Base-by-base conservation (phyloP, 1,284 basidiomycete genomes). In the Pisolithus thermaeus region DNA sequence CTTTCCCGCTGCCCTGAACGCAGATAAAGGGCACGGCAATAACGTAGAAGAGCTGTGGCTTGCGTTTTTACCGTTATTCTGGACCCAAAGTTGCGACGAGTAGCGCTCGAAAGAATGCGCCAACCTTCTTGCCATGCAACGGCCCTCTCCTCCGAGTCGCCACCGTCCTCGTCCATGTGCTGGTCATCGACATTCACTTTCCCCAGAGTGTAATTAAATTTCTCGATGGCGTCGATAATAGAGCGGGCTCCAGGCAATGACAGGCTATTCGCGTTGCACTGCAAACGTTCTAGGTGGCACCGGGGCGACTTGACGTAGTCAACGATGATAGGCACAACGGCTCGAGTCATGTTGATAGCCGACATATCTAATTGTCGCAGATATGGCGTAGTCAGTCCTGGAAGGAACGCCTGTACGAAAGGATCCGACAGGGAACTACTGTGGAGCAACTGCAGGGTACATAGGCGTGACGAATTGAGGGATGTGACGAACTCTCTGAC, bases 361-460 rank as follows among this genome's bases (percentile, higher is more conserved):
- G 80, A 80, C 7, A 86, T 65, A 53, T 82, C 75, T 12, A 87
- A 65, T 55, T 81, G 77, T 35, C 70, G 70, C 12, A 87, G 73
- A 54, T 70, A 64, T 0, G 72, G 72, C 0, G 78, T 66, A 28
- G 72, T 60, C 18, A 87, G 73, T 8, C 54, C 51, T 2, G 77
- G 70, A 12, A 86, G 58, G 62, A 86, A 82, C 0, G 59, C 58
- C n/a, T 68, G 62, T 27, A 75, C 58, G 60, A 86, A 83, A 4
- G 62, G 52, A 56, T 85, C 81, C 14, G 73, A 73, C 12, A 66
- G 51, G 27, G 61, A 55, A 39, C 16, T 41, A 39, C 58, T 51
- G 45, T 56, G 66, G 42, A 67, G 64, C 41, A 66, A 55, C 47
- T 68, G 66, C 47, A 69, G 42, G 12, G 59, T 65, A 56, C 55